Base-by-base conservation (phyloP, 441 rosid species). In the Metrosideros polymorpha region DNA sequence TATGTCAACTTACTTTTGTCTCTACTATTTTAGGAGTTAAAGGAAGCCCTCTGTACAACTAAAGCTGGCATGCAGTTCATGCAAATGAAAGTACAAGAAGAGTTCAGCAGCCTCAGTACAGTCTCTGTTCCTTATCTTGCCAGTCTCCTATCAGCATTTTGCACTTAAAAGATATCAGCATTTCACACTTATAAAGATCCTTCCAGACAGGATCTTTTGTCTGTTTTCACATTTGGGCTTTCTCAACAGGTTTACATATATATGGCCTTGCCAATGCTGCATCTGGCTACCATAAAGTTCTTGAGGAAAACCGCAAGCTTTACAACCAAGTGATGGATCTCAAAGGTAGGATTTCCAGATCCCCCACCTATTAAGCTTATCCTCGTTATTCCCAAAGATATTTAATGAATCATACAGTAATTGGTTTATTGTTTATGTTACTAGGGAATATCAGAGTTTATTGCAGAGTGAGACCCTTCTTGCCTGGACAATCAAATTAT, bases 301-400 rank as follows among this genome's bases (percentile, higher is more conserved):
- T 95, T 82, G 97, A 95, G 86, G 99, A 96, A 89, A 96, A 96
- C 86, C 95, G 99, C 49, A 96, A 93, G 89, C 96, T 96, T 43
- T 96, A 96, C 91, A 96, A 95, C 89, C 95, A 93, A 85, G 98
- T 96, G 88, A 98, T 95, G 89, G 99, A 98, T 87, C 99, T 98
- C 85, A 98, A 95, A 91, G 99, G 99, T 94, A 86, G 86, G 90
- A 83, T 85, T 53, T 84, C 82, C 83, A 47, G 84, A 51, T 77
- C 76, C 55, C 32, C 71, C 59, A 53, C 15, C 85, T 55, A 77
- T 88, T 50, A n/a, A 50, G n/a, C 45, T 35, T 82, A 84, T 84
- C 51, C 82, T 35, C 50, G 29, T 84, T 32, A 52, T 88, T 84
- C 49, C 82, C 51, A 50, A 76, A 61, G 85, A 88, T 87, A 49